Evolutionary conservation across 768 basidiomycete species (phyloP).

Genomic region (Pleurotus citrinopileatus): DNA sequence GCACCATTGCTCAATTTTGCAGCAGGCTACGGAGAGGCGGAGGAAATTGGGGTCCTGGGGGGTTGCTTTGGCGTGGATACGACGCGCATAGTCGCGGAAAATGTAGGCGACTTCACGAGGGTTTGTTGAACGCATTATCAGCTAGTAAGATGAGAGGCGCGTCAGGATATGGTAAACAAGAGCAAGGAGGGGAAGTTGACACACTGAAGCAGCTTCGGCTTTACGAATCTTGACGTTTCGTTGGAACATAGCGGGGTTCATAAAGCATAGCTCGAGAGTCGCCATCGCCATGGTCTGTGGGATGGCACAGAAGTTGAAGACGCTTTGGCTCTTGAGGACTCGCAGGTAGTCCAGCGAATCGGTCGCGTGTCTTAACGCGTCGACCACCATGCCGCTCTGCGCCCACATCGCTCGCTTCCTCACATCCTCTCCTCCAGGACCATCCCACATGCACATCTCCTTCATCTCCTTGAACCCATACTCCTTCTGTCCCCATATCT

Average conservation of each 20-base stretch:
- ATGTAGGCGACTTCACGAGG: constrained; percentile 87
- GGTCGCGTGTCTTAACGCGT: constrained; percentile 79
- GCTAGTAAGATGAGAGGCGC: constrained; percentile 36
- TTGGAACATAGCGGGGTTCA: constrained; percentile 85
- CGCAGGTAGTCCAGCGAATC: constrained; percentile 90
- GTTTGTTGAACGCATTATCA: constrained; percentile 92
- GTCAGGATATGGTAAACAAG: neutral
- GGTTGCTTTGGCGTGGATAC: constrained; percentile 77
- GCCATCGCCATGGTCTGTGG: constrained; percentile 96
- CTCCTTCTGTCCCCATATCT: constrained; percentile 72
- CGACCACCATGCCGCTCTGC: constrained; percentile 85
- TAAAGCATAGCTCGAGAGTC: constrained; percentile 88
- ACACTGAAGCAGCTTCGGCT: constrained; percentile 79
- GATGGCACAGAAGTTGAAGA: constrained; percentile 96
- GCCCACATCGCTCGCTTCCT: constrained; percentile 64
- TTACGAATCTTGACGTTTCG: constrained; percentile 94
- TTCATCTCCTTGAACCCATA: constrained; percentile 73
- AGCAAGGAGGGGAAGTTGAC: constrained; percentile 21
- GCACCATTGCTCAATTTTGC: constrained; percentile 93
- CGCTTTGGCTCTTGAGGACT: constrained; percentile 83
- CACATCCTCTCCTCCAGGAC: constrained; percentile 47
- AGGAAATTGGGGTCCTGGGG: constrained; percentile 88
- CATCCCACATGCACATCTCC: constrained; percentile 47
- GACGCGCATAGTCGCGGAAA: constrained; percentile 79
- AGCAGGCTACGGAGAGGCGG: constrained; percentile 77